A percentile compares a stretch with the other conserved stretches of the same genome.
phyloP scores from a whole-genome alignment of 345 rosid species.

The Aethionema arabicum region DNA sequence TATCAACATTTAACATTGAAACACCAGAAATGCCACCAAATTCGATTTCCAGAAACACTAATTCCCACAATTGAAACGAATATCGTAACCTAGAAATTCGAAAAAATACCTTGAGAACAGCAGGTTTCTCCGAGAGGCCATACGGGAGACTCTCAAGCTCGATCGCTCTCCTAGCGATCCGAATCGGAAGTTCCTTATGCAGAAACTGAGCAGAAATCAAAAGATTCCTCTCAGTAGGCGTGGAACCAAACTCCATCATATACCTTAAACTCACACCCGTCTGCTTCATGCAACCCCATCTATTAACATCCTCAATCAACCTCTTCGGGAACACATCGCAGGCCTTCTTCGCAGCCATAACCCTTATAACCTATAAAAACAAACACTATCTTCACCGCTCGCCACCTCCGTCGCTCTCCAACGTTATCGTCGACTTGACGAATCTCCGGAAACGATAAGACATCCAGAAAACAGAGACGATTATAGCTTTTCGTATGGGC shows the following conservation, averaged over 20 bases:
- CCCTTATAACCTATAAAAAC: neutral
- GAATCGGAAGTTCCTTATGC: slow-evolving; percentile 83
- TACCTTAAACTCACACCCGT: slow-evolving; percentile 85
- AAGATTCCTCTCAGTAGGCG: slow-evolving; percentile 60
- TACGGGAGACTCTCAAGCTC: slow-evolving; percentile 84
- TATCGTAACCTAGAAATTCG: neutral
- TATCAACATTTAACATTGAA: neutral
- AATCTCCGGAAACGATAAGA: slow-evolving; percentile 20
- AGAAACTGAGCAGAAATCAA: slow-evolving; percentile 83
- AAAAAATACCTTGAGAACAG: slow-evolving; percentile 62
- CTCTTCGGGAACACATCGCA: slow-evolving; percentile 56
- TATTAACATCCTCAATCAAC: slow-evolving; percentile 65
- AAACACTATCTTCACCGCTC: slow-evolving; percentile 24
- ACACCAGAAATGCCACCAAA: neutral
- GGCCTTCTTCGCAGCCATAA: slow-evolving; percentile 77
- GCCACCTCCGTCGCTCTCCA: slow-evolving; percentile 23
- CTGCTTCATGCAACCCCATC: slow-evolving; percentile 93
- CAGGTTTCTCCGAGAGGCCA: slow-evolving; percentile 76
- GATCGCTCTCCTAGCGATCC: slow-evolving; percentile 76
- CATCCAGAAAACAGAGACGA: slow-evolving; percentile 28
- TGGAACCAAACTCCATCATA: slow-evolving; percentile 95
- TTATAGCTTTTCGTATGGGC: too few relatives aligned
- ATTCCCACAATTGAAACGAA: neutral
- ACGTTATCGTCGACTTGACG: slow-evolving; percentile 29
- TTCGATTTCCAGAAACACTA: neutral